Conservation (phyloP, 192 early-diverging fungal genomes). For the Pilaira anomala region DNA sequence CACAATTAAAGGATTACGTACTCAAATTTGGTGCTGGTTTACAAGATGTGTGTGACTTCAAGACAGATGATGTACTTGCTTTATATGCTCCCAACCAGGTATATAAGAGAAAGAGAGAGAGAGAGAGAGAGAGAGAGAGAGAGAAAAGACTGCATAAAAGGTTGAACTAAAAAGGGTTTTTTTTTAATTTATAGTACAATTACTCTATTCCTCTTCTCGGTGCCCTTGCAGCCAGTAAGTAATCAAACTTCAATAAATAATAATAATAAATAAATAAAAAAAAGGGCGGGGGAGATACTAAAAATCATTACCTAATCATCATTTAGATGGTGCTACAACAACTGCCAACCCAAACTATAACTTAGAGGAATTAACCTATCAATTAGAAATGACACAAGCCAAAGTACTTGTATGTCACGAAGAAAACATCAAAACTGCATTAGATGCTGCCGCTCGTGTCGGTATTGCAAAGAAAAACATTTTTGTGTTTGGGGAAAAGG, state of each 20-base stretch:
- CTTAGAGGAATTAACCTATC: conserved; percentile 67
- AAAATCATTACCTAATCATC: neutral
- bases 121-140: neutral
- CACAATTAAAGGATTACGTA: conserved; percentile 25
- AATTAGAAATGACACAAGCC: conserved; percentile 67
- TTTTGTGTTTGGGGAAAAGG: conserved; percentile 30
- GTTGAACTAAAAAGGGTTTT: neutral
- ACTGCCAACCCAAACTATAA: conserved; percentile 83
- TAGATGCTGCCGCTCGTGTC: conserved; percentile 18
- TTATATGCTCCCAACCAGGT: conserved; percentile 36
- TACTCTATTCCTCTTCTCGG: conserved; percentile 37
- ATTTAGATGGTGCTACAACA: conserved; percentile 63
- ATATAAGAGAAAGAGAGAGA: neutral
- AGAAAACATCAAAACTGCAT: conserved; percentile 24
- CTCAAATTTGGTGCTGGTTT: conserved; percentile 32
- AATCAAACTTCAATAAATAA: conserved; percentile 13
- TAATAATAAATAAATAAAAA: conserved; percentile 21
- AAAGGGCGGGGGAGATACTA: neutral
- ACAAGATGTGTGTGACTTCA: conserved; percentile 27
- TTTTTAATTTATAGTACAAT: conserved; percentile 22
- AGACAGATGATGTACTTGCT: conserved; percentile 25
- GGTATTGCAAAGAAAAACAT: conserved; percentile 22
- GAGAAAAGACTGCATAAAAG: too few species aligned
- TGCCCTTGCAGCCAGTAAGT: conserved; percentile 36
- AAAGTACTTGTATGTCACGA: conserved; percentile 58